Conservation (phyloP, 1,139 yeast species). For the Candida glucosophila region DNA sequence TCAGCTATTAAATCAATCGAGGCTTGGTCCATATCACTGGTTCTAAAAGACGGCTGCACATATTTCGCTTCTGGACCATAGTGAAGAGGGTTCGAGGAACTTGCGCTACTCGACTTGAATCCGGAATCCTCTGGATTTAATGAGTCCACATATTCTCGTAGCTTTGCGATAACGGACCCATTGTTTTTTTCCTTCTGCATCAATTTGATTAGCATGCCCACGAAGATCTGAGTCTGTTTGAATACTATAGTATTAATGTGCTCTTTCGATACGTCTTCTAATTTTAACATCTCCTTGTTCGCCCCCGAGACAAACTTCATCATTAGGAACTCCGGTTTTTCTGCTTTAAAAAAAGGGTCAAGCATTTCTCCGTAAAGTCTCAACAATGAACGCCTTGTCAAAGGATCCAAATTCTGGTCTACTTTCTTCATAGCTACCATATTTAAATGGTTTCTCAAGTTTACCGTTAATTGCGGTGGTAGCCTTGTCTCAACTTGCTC, state of each 20-base stretch:
- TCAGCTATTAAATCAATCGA: constrained; percentile 27
- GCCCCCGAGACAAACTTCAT: constrained; percentile 59
- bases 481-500: constrained; percentile 10
- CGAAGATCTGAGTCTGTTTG: constrained; percentile 50
- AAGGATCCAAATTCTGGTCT: constrained; percentile 27
- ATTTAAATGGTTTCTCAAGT: constrained; percentile 41
- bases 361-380: constrained; percentile 57
- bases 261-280: constrained; percentile 30
- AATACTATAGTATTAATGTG: constrained; percentile 42
- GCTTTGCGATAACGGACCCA: constrained; percentile 31
- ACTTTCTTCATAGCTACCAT: constrained; percentile 46
- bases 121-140: constrained; percentile 20
- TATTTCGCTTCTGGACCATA: constrained; percentile 12
- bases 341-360: constrained; percentile 37
- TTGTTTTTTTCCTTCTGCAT: constrained; percentile 37
- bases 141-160: constrained; percentile 34
- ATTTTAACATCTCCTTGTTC: constrained; percentile 51
- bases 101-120: constrained; percentile 2
- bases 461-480: constrained; percentile 40
- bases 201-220: constrained; percentile 42
- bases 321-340: constrained; percentile 55
- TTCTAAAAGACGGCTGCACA: constrained; percentile 37
- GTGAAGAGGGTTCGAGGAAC: constrained; percentile 5
- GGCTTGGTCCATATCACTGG: constrained; percentile 40
- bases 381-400: constrained; percentile 37